A percentile compares a stretch with the other conserved stretches of the same genome.
Evolutionary conservation across 2,329 filamentous ascomycete species (phyloP).

Genomic region (Aspergillus costaricaensis): DNA sequence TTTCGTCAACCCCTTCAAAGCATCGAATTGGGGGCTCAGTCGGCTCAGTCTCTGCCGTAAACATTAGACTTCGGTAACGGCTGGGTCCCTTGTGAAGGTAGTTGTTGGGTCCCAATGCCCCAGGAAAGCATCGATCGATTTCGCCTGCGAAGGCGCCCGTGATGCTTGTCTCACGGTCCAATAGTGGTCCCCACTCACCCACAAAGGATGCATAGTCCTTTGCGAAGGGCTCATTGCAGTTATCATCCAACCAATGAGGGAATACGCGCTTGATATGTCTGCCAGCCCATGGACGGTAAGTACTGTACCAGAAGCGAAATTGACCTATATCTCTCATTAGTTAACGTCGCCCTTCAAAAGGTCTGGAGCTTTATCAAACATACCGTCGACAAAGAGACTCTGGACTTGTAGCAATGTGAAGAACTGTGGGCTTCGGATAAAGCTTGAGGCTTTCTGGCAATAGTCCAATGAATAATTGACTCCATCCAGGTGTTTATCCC

Average conservation of each 20-base stretch:
- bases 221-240: neutral
- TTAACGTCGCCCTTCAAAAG: neutral
- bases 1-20: neutral
- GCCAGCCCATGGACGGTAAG: neutral
- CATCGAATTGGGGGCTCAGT: neutral
- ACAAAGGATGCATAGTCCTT: conserved; percentile 6
- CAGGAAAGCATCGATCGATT: conserved; percentile 11
- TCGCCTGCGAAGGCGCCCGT: neutral
- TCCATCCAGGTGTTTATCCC: conserved; percentile 4
- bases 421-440: neutral
- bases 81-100: conserved; percentile 3
- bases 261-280: conserved; percentile 4
- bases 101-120: conserved; percentile 1
- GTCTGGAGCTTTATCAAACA: too few species aligned
- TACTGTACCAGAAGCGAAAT: conserved; percentile 1
- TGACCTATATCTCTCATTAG: neutral
- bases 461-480: neutral
- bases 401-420: conserved; percentile 8
- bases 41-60: neutral
- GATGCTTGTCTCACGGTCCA: conserved; percentile 4
- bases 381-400: conserved; percentile 1
- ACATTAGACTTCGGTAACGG: neutral
- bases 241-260: conserved; percentile 6
- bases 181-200: conserved; percentile 1
- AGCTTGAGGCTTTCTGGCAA: neutral